Evolutionary conservation across 2,329 filamentous ascomycete genomes (phyloP), one percentile per base, ranked within the genome.

Genomic region (Hysterium pulicare): DNA sequence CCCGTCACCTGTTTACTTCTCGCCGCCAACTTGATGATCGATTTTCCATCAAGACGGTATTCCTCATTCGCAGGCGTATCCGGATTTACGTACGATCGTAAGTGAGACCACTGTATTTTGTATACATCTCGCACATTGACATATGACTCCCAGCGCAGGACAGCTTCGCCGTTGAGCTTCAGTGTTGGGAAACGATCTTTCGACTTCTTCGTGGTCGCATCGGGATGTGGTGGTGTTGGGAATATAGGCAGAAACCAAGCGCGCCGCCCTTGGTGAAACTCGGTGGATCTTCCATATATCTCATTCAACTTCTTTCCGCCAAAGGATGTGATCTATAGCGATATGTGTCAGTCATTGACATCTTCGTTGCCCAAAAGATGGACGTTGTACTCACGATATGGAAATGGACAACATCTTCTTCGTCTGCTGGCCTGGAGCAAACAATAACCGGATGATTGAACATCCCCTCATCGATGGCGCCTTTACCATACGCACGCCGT

Each of bases 121-220:
- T 66, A 66, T 1, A 66, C 51, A 38, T 62, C 50, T 9, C 59
- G 53, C 11, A 64, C 54, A 33, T 66, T 64, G 21, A 65, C 61
- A 40, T 63, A 65, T 1, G 59, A 64, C 9, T 61, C 51, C 50
- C 58, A 60, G 15, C 55, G 54, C 22, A 67, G 45, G 2, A 40
- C 45, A 2, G 53, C 55, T 10, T 48, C 53, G 9, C 50, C 38
- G 9, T 50, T 49, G 13, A 67, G 34, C 6, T 49, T 50, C 16
- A 61, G 46, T 10, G 59, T 60, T 3, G 61, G 61, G 28, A 61
- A 60, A 5, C 57, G 46, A 33, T 62, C 64, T 20, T 47, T 55
- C 5, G 59, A 46, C 42, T 61, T 62, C 39, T 62, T 64, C 23
- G 59, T 60, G 21, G 31, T 52, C 2, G 55, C 59, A 35, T 64